Base-by-base conservation (phyloP, 169 alveolate species). In the Cryptosporidium muris region DNA sequence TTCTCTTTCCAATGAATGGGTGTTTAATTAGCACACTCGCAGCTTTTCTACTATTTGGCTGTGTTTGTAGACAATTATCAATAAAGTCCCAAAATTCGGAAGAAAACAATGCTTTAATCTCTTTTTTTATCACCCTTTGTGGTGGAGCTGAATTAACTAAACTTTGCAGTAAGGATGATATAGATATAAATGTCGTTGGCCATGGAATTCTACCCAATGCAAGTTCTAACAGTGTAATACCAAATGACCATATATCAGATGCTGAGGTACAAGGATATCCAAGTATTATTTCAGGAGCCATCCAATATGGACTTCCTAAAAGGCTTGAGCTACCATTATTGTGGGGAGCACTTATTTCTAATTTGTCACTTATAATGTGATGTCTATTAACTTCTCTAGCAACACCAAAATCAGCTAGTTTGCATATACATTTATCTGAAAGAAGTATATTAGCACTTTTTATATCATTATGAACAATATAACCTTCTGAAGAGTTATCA, bases 281-380 rank as follows among this genome's bases (percentile, higher is more conserved):
- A 14, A 88, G 48, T 25, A 95, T 89, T 12, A 95, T 94, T 80
- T 96, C 99, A 3, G 99, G 99, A 25, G 97, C 93, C 99, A 96
- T 96, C 97, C 99, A 96, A 81, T 90, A 94, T 12, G 99, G 98
- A 11, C 97, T 95, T 1, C 99, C 99, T 14, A 94, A 92, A 49
- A 93, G 81, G 16, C 80, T 90, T 56, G 16, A 68, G 5, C 47
- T 34, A 37, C 45, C 64, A 4, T n/a, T 34, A 82, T 65, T 52
- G 3, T 43, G 34, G 34, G 45, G 11, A 14, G 62, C 12, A 37
- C 14, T 8, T 14, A 43, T 5, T 4, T 42, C 58, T 2, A 53
- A 16, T 9, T 37, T 53, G 4, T 53, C 63, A 25, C 0, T 25
- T 25, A 25, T 25, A 25, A 25, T 25, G 25, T 25, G 25, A 25